Conservation (phyloP, 495 filamentous ascomycete species). For the Cenococcum geophilum region DNA sequence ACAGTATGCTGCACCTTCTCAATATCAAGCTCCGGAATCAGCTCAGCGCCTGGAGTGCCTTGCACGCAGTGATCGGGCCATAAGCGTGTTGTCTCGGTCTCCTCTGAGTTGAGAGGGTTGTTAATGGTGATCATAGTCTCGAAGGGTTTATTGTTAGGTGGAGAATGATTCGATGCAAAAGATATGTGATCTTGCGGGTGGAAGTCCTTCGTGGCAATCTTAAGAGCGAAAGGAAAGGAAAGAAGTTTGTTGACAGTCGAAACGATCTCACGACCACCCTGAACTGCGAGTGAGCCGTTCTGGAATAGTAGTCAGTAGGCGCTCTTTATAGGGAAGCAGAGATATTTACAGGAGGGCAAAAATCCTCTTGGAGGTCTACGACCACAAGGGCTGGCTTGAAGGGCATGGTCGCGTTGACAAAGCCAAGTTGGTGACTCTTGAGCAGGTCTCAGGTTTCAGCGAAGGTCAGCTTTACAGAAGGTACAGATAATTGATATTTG, state of each 20-base stretch:
- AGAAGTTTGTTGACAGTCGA: conserved; percentile 72
- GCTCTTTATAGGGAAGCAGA: background rate
- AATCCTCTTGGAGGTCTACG: conserved; percentile 93
- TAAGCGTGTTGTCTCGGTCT: conserved; percentile 61
- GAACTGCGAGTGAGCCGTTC: conserved; percentile 78
- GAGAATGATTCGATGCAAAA: conserved; percentile 73
- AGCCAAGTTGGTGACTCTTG: too few relatives aligned
- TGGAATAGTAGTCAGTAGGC: conserved; percentile 34
- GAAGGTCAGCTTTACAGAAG: too few relatives aligned
- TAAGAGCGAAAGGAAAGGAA: conserved; percentile 60
- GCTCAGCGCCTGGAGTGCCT: conserved; percentile 61
- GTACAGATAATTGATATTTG: too few relatives aligned
- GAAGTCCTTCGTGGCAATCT: conserved; percentile 83
- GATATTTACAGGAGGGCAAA: conserved; percentile 75
- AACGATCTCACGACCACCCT: conserved; percentile 61
- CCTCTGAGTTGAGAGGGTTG: conserved; percentile 56
- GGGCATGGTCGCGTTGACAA: conserved; percentile 7
- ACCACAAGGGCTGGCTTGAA: conserved; percentile 62
- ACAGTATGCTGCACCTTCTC: conserved; percentile 56
- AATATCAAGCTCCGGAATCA: conserved; percentile 67
- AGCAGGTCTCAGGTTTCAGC: too few relatives aligned
- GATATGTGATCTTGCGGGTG: conserved; percentile 84
- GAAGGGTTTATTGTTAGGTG: conserved; percentile 62
- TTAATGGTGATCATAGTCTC: conserved; percentile 53
- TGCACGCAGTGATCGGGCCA: conserved; percentile 92